Conservation (phyloP, 805 yeast species). For the Yarrowia sp. region DNA sequence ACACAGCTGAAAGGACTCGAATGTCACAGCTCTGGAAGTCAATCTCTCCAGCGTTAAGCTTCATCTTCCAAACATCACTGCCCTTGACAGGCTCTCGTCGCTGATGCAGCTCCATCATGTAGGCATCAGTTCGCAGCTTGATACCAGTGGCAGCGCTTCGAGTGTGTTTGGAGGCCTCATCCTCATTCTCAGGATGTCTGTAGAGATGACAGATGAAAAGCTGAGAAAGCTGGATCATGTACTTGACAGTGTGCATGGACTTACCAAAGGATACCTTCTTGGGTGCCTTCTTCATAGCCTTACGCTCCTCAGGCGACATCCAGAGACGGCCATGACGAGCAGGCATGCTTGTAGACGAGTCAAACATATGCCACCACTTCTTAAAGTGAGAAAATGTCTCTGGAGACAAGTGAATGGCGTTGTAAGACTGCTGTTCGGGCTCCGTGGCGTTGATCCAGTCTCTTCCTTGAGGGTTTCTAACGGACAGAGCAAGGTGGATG, state of each 20-base stretch:
- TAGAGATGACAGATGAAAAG: conserved; percentile 72
- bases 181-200: conserved; percentile 45
- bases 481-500: conserved; percentile 64
- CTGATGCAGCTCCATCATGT: conserved; percentile 66
- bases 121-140: conserved; percentile 54
- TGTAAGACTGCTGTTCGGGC: conserved; percentile 43
- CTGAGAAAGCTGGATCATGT: conserved; percentile 68
- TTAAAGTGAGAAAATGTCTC: conserved; percentile 62
- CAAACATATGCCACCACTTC: conserved; percentile 82
- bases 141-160: conserved; percentile 58
- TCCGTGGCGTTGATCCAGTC: conserved; percentile 22
- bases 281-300: conserved; percentile 27
- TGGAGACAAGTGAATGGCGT: conserved; percentile 76
- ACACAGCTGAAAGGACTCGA: conserved; percentile 60
- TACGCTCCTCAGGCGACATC: conserved; percentile 40
- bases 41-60: conserved; percentile 64
- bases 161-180: conserved; percentile 41
- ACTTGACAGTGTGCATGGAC: conserved; percentile 73
- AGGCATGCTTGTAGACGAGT: conserved; percentile 76
- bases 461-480: conserved; percentile 44
- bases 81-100: conserved; percentile 44
- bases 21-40: conserved; percentile 67
- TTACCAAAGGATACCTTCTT: conserved; percentile 59
- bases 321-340: conserved; percentile 72
- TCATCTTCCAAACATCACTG: conserved; percentile 45